Base-by-base conservation (phyloP, 306 rosid genomes). In the Spatholobus suberectus region DNA sequence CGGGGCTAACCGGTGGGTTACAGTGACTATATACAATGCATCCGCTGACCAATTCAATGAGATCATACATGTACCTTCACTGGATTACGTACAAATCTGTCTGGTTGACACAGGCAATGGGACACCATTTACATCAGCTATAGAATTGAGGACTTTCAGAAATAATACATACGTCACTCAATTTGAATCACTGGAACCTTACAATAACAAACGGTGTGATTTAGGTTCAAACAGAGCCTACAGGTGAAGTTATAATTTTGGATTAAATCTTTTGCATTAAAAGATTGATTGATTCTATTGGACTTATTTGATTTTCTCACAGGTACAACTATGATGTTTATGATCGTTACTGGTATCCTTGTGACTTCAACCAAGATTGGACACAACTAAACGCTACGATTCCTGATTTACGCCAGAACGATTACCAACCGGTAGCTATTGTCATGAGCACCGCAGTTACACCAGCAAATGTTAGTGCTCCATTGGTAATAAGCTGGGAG, bases 41-140 rank as follows among this genome's bases (percentile, higher is more conserved):
- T 78, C 81, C 8, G 0, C 0, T 6, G 0, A 0, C 7, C 0
- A 0, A 1, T 0, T 0, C 14, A 24, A 1, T 0, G 97, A 88
- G 65, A 38, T 87, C 40, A 80, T 90, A 4, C 82, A 90, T 65
- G 10, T 67, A 8, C 86, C 89, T 3, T 52, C 76, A 20, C 62
- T 34, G 17, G 79, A 83, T 40, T 72, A 85, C 8, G 4, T 88
- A 6, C 18, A 80, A 1, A 27, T 90, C 4, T 90, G 93, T 82
- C 78, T 90, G 26, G 90, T 71, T 37, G 44, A 84, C 65, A 84
- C 77, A 0, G 86, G 83, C 27, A 11, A 5, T 27, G 88, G 91
- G 11, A 84, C 82, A 27, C 91, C 90, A 8, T 86, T 90, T 15
- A 79, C 88, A n/a, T 88, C 93, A 27, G 67, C 86, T 8, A 43